Evolutionary conservation across 2,329 filamentous ascomycete species (phyloP).

Genomic region (Stagonosporopsis chrysanthemi): DNA sequence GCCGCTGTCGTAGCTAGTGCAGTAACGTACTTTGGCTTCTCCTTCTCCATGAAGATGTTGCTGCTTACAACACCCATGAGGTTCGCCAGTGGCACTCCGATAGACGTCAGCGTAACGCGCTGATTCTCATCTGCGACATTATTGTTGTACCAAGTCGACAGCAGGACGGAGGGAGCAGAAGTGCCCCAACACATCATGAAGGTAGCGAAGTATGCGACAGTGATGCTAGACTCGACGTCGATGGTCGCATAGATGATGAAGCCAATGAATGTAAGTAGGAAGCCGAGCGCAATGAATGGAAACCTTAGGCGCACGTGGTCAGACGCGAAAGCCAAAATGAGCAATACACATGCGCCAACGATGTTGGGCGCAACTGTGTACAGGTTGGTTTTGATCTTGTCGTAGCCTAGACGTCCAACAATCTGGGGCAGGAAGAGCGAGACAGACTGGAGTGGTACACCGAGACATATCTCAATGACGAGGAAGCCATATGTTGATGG

Average conservation of each 20-base stretch:
- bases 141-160: slow-evolving; percentile 79
- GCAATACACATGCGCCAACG: slow-evolving; percentile 73
- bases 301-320: slow-evolving; percentile 72
- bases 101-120: slow-evolving; percentile 72
- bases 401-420: slow-evolving; percentile 60
- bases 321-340: slow-evolving; percentile 75
- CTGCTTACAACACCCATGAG: slow-evolving; percentile 75
- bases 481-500: slow-evolving; percentile 63
- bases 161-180: slow-evolving; percentile 74
- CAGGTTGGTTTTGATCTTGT: slow-evolving; percentile 73
- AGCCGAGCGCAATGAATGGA: slow-evolving; percentile 77
- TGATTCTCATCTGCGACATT: slow-evolving; percentile 80
- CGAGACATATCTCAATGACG: slow-evolving; percentile 65
- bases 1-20: slow-evolving; percentile 70
- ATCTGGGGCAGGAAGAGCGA: slow-evolving; percentile 67
- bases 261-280: slow-evolving; percentile 75
- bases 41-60: slow-evolving; percentile 71
- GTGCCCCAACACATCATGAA: slow-evolving; percentile 89
- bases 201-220: slow-evolving; percentile 75
- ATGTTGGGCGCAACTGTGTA: slow-evolving; percentile 84
- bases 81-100: slow-evolving; percentile 78
- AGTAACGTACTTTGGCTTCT: slow-evolving; percentile 71
- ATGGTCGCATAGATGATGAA: slow-evolving; percentile 82
- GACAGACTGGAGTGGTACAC: slow-evolving; percentile 65
- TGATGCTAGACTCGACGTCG: slow-evolving; percentile 65